phyloP scores from a whole-genome alignment of 2,329 filamentous ascomycete genomes.

The Phialophora expanda region DNA sequence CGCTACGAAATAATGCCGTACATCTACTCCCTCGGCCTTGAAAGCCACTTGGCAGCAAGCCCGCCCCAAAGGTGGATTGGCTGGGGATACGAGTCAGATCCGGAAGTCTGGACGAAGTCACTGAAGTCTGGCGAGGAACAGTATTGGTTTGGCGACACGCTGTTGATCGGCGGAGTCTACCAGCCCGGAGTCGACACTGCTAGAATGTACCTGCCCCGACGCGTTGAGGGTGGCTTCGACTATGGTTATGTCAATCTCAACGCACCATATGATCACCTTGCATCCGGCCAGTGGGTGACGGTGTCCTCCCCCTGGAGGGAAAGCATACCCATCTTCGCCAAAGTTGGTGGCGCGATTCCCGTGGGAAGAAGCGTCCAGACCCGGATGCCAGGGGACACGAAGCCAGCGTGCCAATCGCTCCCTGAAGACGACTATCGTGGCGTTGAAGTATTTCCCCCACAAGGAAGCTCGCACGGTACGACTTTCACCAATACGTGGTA shows the following conservation, averaged over 20 bases:
- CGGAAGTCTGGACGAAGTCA: constrained; percentile 66
- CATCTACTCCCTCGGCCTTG: constrained; percentile 68
- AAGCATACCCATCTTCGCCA: constrained; percentile 62
- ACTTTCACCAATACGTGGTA: constrained; percentile 56
- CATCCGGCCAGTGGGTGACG: constrained; percentile 60
- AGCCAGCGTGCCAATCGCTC: constrained; percentile 51
- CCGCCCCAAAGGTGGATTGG: constrained; percentile 75
- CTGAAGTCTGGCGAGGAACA: constrained; percentile 70
- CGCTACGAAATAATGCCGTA: constrained; percentile 75
- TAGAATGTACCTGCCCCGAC: constrained; percentile 58
- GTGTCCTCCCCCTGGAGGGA: constrained; percentile 57
- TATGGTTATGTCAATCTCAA: constrained; percentile 68
- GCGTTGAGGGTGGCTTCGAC: constrained; percentile 48
- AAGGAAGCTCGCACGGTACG: constrained; percentile 47
- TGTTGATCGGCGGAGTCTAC: constrained; percentile 72
- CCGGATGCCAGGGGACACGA: constrained; percentile 56
- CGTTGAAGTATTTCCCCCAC: constrained; percentile 63
- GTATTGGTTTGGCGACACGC: constrained; percentile 72
- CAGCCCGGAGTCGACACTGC: constrained; percentile 61
- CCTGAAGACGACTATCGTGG: constrained; percentile 61
- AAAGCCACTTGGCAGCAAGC: constrained; percentile 64
- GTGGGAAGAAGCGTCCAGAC: constrained; percentile 60
- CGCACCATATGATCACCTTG: constrained; percentile 63
- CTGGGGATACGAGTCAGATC: constrained; percentile 72
- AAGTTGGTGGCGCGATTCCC: constrained; percentile 60